Conservation (phyloP, 208 protist genomes). For the Trypanosoma avium region DNA sequence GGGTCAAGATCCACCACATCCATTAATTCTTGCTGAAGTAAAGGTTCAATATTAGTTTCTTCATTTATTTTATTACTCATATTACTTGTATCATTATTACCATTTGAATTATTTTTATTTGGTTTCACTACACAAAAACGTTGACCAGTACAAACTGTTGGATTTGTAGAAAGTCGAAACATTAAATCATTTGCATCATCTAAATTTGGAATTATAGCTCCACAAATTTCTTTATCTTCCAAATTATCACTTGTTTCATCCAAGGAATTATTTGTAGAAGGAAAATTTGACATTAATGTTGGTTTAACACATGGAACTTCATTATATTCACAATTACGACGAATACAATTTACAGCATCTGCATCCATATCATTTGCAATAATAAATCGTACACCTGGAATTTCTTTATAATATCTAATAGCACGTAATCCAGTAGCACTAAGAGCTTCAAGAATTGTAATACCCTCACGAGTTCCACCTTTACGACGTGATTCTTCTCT, state of each 20-base stretch:
- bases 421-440: slow-evolving; percentile 97
- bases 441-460: slow-evolving; percentile 97
- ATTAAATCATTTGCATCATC: slow-evolving; percentile 93
- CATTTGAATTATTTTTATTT: not conserved
- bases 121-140: slow-evolving; percentile 38
- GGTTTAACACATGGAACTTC: slow-evolving; percentile 57
- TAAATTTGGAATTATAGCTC: slow-evolving; percentile 88
- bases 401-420: slow-evolving; percentile 98
- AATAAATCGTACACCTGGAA: slow-evolving; percentile 94
- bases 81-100: not conserved
- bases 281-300: slow-evolving; percentile 83
- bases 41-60: slow-evolving; percentile 20
- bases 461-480: slow-evolving; percentile 68
- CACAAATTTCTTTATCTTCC: slow-evolving; percentile 42
- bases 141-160: slow-evolving; percentile 39
- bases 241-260: slow-evolving; percentile 24
- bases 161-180: slow-evolving; percentile 79
- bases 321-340: slow-evolving; percentile 96
- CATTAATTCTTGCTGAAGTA: slow-evolving; percentile 92
- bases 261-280: slow-evolving; percentile 36
- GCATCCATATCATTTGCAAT: slow-evolving; percentile 98
- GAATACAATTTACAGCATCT: slow-evolving; percentile 95
- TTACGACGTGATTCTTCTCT: slow-evolving; percentile 49
- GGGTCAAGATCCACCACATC: slow-evolving; percentile 99
- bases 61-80: not conserved